A percentile compares a stretch with the other conserved stretches of the same genome.
Conservation (phyloP, 768 basidiomycete species). For the Austroboletus eburneus region DNA sequence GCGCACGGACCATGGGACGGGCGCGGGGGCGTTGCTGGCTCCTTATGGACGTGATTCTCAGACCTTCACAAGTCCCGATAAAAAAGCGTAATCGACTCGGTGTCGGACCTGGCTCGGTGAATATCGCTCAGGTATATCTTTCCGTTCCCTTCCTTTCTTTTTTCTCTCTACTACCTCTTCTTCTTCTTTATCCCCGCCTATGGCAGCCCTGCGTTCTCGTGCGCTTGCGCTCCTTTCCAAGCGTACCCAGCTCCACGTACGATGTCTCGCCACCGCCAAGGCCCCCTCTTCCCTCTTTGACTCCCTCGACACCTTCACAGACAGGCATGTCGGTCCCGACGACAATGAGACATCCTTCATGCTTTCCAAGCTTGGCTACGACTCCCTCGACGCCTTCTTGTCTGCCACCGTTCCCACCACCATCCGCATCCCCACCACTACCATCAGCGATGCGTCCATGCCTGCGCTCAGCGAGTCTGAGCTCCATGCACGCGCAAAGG, state of each 20-base stretch:
- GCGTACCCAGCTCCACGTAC: constrained; percentile 23
- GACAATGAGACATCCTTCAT: constrained; percentile 73
- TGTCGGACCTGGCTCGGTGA: constrained; percentile 40
- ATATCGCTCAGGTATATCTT: constrained; percentile 25
- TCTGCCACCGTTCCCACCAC: constrained; percentile 73
- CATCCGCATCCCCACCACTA: constrained; percentile 64
- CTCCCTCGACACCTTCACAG: constrained; percentile 84
- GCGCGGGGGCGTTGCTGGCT: neutral
- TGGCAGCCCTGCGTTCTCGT: constrained; percentile 28
- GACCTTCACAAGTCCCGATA: constrained; percentile 9
- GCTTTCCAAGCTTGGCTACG: constrained; percentile 81
- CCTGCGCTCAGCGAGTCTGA: constrained; percentile 82
- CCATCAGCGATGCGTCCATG: constrained; percentile 65
- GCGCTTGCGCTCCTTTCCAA: constrained; percentile 19
- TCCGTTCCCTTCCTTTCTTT: constrained; percentile 1
- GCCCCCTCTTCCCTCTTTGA: constrained; percentile 65
- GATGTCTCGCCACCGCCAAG: constrained; percentile 58
- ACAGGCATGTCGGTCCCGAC: constrained; percentile 92
- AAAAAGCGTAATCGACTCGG: constrained; percentile 36
- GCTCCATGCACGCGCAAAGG: constrained; percentile 68
- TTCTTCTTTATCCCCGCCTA: constrained; percentile 17
- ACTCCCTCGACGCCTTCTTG: constrained; percentile 86
- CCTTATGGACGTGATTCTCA: constrained; percentile 10
- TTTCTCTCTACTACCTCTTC: constrained; percentile 11
- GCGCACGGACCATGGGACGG: neutral